Percentiles rank a stretch among this genome's conserved stretches.
Conservation (phyloP, 2,329 filamentous ascomycete species). For the Fusarium incarnatum region DNA sequence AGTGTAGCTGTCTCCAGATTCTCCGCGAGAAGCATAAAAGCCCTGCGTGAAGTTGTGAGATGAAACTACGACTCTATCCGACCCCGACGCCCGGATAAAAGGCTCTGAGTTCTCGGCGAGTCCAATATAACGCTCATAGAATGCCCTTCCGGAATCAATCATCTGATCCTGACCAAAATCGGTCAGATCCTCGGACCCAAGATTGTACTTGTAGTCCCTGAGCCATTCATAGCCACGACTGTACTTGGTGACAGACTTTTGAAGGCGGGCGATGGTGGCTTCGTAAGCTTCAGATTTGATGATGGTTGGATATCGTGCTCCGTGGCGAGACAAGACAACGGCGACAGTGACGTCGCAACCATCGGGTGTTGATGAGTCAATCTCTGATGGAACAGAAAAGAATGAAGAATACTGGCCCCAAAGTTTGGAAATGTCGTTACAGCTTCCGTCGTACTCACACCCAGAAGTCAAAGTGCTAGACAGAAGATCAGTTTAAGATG, state of each 20-base stretch:
- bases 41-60: constrained; percentile 81
- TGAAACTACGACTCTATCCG: constrained; percentile 78
- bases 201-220: constrained; percentile 74
- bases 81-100: constrained; percentile 78
- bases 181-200: constrained; percentile 78
- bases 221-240: constrained; percentile 76
- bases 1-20: constrained; percentile 57
- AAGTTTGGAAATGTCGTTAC: constrained; percentile 68
- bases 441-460: constrained; percentile 54
- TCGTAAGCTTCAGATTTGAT: constrained; percentile 74
- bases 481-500: not conserved
- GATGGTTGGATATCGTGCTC: constrained; percentile 81
- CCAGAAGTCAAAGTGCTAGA: constrained; percentile 27
- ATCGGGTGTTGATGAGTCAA: constrained; percentile 69
- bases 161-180: constrained; percentile 74
- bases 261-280: constrained; percentile 73
- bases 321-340: constrained; percentile 85
- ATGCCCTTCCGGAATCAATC: constrained; percentile 79
- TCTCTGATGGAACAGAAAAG: constrained; percentile 77
- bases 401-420: constrained; percentile 94
- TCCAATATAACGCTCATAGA: constrained; percentile 77
- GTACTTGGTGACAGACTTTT: constrained; percentile 67
- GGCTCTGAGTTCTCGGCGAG: constrained; percentile 70
- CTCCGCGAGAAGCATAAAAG: constrained; percentile 65
- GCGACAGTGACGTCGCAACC: constrained; percentile 83